Evolutionary conservation across 306 rosid species (phyloP), one percentile per base, ranked within the genome.

Genomic region (Argentina anserina): DNA sequence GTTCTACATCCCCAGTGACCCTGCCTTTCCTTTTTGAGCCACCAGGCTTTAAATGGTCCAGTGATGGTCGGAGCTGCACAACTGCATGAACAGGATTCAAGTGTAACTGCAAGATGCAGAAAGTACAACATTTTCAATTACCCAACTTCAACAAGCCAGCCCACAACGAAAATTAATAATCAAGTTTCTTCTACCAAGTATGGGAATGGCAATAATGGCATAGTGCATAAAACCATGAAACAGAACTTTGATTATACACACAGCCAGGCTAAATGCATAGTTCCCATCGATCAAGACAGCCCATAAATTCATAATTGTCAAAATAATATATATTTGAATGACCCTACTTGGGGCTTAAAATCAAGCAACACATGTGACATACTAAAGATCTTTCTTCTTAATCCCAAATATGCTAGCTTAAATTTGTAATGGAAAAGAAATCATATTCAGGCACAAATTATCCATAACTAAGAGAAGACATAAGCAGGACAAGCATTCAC

Each of bases 21-120:
- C 2, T 60, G 41, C 56, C 75, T 70, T 85, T 89, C 84, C 74
- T 80, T 83, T 88, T 86, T 47, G 86, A 80, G 33, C 88, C 87
- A 78, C 81, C 86, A 65, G 92, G 63, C 43, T 81, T 75, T 9
- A 87, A 81, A 86, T 93, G 89, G 29, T 76, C 86, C 47, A 83
- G 76, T 68, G 96, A 86, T 55, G 97, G 91, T 55, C 95, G 89
- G 71, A 94, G 92, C 89, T 94, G 98, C 61, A 79, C 89, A 73
- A 81, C 84, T 81, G 94, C 83, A 78, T 88, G 84, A 74, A 91
- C 52, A 75, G 96, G 92, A 84, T 89, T 94, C 85, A 91, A 79
- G 88, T 91, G 96, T 76, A 94, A 81, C 98, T 94, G 97, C 96
- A 86, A 69, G 64, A 79, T 49, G 43, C 75, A 84, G 53, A 79